phyloP scores from a whole-genome alignment of 176 grass and related monocot species.

The Pontederia crassipes region DNA sequence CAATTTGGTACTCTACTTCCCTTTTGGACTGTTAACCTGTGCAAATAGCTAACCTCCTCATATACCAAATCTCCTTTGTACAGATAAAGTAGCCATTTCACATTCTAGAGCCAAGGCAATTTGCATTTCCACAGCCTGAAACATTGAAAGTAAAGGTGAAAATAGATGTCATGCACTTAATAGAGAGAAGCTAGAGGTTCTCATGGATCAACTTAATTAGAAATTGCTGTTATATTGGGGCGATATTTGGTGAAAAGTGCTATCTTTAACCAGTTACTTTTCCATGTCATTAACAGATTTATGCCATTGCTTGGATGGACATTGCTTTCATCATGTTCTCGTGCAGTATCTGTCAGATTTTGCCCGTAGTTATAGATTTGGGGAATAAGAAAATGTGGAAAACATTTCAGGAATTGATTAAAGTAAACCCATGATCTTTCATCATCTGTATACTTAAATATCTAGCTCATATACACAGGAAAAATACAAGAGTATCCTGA shows the following conservation, averaged over 20 bases:
- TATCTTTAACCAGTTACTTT: no score
- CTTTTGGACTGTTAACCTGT: constrained; percentile 30
- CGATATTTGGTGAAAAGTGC: no score
- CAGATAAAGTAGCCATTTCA: constrained; percentile 84
- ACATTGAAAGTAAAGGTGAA: not conserved
- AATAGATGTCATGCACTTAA: not conserved
- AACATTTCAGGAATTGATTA: no score
- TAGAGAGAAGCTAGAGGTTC: no score
- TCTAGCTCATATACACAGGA: constrained; percentile 63
- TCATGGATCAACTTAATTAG: no score
- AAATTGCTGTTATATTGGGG: no score
- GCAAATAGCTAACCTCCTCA: constrained; percentile 80
- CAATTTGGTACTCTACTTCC: not conserved
- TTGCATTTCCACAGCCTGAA: constrained; percentile 84
- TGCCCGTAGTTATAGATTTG: constrained; percentile 36
- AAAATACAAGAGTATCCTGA: constrained; percentile 46
- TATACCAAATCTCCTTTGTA: constrained; percentile 83
- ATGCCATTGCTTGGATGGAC: constrained; percentile 44
- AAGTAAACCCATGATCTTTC: no score
- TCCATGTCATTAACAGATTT: no score
- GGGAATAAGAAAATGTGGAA: no score
- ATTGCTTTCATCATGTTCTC: constrained; percentile 71
- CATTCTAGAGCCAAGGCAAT: constrained; percentile 73
- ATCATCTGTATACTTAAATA: not conserved
- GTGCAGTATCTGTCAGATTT: constrained; percentile 62